phyloP scores from a whole-genome alignment of 2,329 filamentous ascomycete species.

The Fusarium chlamydosporum region DNA sequence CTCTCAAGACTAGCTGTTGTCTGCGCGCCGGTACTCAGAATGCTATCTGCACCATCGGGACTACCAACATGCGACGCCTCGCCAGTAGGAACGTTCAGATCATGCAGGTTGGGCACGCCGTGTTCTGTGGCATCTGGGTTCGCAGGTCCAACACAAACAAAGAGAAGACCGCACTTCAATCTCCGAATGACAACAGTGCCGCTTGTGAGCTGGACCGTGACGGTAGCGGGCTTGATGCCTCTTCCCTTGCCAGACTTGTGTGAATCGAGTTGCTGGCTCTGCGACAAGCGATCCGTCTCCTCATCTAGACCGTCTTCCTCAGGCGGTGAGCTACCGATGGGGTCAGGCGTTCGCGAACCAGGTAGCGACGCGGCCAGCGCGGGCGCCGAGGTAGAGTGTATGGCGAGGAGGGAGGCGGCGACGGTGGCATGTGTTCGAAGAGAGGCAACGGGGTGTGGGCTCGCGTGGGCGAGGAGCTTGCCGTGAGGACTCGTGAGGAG shows the following conservation, averaged over 20 bases:
- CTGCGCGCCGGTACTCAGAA: constrained; percentile 61
- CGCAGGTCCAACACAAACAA: constrained; percentile 71
- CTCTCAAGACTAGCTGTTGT: constrained; percentile 60
- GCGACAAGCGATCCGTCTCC: constrained; percentile 47
- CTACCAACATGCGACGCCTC: constrained; percentile 56
- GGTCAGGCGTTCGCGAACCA: constrained; percentile 52
- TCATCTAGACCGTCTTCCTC: constrained; percentile 48
- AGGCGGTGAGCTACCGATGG: constrained; percentile 47
- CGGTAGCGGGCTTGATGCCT: constrained; percentile 58
- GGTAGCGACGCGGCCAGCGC: constrained; percentile 61
- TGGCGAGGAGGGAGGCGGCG: constrained; percentile 72
- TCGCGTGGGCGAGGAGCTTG: constrained; percentile 74
- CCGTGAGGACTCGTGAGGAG: constrained; percentile 72
- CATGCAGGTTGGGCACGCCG: constrained; percentile 34
- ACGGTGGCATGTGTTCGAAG: constrained; percentile 75
- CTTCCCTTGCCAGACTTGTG: constrained; percentile 32
- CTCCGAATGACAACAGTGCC: constrained; percentile 71
- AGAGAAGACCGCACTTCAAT: constrained; percentile 71
- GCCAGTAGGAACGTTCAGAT: constrained; percentile 48
- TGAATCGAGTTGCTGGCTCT: constrained; percentile 47
- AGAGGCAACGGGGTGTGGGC: constrained; percentile 66
- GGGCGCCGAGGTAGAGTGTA: constrained; percentile 65
- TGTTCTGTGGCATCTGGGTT: constrained; percentile 50
- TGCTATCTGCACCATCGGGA: constrained; percentile 63
- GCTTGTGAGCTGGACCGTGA: constrained; percentile 71